Evolutionary conservation across 1,284 basidiomycete genomes (phyloP), one percentile per base, ranked within the genome.

Genomic region (Cystobasidium sp.): DNA sequence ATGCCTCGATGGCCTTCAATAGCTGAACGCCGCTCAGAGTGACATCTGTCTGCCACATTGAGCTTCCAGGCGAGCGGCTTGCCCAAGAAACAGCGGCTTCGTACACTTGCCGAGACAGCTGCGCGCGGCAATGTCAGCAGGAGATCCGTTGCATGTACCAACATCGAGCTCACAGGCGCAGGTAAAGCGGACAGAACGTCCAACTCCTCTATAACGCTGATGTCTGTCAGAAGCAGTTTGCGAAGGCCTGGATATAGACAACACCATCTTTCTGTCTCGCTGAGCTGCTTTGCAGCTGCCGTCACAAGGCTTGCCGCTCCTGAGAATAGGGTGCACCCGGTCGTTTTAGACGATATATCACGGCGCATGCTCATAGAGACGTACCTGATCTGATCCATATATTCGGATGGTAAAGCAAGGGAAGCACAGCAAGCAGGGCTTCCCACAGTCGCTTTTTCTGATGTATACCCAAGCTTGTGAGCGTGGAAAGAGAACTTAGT

Each of bases 361-460:
- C 20, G 16, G 20, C 3, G 47, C 47, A 14, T 51, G 3, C 47
- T 31, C 20, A 10, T 18, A 37, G 39, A 39, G 39, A 22, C 62
- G 12, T 22, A 66, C 64, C 91, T 86, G 97, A 93, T 75, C 93
- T 86, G 79, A 99, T 92, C 95, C 96, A 98, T n/a, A 88, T 83
- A 82, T 97, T 96, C 0, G 97, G 96, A 82, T 99, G 97, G 78
- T 93, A 96, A 51, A 99, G 84, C 80, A 98, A 95, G 0, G 93
- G 92, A 8, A 93, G 84, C 0, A 91, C 90, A 0, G 89, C 88
- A 68, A 89, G 91, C 86, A 97, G 91, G 46, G 97, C 85, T 77
- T 98, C 94, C 92, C 94, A 95, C 56, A 97, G 88, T n/a, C 91
- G 88, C 87, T 91, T 90, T 81, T 94, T 93, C 80, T 92, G 89